These are phyloP conservation scores for Torulaspora globosa DNA, from an alignment of 1,139 yeast genomes.

Conservation along the genomic window DNA sequence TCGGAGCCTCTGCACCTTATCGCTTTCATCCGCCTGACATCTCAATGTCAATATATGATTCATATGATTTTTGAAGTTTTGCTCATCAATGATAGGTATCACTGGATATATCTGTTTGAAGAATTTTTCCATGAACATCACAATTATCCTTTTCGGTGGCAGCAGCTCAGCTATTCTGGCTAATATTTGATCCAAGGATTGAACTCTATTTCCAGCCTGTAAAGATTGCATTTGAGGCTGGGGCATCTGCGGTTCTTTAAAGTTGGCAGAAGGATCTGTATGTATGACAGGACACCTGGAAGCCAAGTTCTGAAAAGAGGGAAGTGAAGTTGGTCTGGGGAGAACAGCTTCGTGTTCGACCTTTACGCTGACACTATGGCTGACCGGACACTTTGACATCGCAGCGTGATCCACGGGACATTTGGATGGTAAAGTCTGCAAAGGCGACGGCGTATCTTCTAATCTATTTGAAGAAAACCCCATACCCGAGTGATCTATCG, in stretches of 20 bases:
- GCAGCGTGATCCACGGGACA: constrained; percentile 23
- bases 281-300: constrained; percentile 28
- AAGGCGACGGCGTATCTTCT: constrained; percentile 7
- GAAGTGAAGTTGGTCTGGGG: constrained; percentile 15
- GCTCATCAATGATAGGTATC: constrained; percentile 51
- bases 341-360: constrained; percentile 8
- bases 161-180: constrained; percentile 24
- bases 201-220: constrained; percentile 4
- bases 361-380: constrained; percentile 9
- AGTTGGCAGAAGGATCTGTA: constrained; percentile 13
- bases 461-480: not conserved
- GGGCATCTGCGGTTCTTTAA: constrained; percentile 10
- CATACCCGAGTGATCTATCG: constrained; percentile 13
- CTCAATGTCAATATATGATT: constrained; percentile 25
- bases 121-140: constrained; percentile 41
- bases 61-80: constrained; percentile 34
- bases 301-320: constrained; percentile 23
- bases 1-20: constrained; percentile 13
- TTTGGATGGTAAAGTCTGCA: constrained; percentile 17
- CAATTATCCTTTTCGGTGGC: constrained; percentile 44
- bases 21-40: constrained; percentile 5
- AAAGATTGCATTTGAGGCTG: constrained; percentile 8
- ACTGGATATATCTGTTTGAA: constrained; percentile 47
- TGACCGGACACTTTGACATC: constrained; percentile 18
- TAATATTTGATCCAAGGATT: constrained; percentile 19